phyloP scores from a whole-genome alignment of 495 filamentous ascomycete genomes.

The Aspergillus leporis region DNA sequence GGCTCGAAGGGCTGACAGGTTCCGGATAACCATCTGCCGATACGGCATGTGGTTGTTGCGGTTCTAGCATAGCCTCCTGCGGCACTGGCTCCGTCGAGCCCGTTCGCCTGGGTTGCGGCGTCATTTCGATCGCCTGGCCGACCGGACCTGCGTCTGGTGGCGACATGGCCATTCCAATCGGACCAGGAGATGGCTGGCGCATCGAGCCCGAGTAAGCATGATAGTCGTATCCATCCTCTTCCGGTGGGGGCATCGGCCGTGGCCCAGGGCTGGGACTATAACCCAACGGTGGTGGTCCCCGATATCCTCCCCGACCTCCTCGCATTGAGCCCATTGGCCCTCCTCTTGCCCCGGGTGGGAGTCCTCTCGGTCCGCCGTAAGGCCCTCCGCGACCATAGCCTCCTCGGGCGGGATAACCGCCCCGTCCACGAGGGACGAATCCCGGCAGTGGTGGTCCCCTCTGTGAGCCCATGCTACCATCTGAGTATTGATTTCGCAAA shows the following conservation, averaged over 20 bases:
- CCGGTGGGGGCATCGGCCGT: slow-evolving; percentile 26
- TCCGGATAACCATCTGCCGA: slow-evolving; percentile 28
- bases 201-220: slow-evolving; percentile 28
- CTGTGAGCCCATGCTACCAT: slow-evolving; percentile 57
- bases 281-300: slow-evolving; percentile 54
- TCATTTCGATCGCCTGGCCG: slow-evolving; percentile 86
- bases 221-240: slow-evolving; percentile 34
- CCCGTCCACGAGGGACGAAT: slow-evolving; percentile 55
- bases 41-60: slow-evolving; percentile 61
- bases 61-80: slow-evolving; percentile 62
- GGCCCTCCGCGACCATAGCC: slow-evolving; percentile 59
- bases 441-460: slow-evolving; percentile 52
- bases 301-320: slow-evolving; percentile 51
- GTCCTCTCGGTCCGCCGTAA: slow-evolving; percentile 44
- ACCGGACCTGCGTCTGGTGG: slow-evolving; percentile 46
- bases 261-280: slow-evolving; percentile 39
- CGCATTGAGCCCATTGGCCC: slow-evolving; percentile 40
- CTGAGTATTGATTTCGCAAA: slow-evolving; percentile 60
- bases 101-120: slow-evolving; percentile 41
- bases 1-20: slow-evolving; percentile 60
- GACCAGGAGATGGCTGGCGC: slow-evolving; percentile 57
- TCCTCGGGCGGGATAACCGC: slow-evolving; percentile 55
- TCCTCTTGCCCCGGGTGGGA: slow-evolving; percentile 31
- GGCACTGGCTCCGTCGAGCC: slow-evolving; percentile 43
- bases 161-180: slow-evolving; percentile 54